These are phyloP conservation scores for Punctularia strigosozonata DNA, from an alignment of 768 basidiomycete genomes.

Conservation along the genomic window DNA sequence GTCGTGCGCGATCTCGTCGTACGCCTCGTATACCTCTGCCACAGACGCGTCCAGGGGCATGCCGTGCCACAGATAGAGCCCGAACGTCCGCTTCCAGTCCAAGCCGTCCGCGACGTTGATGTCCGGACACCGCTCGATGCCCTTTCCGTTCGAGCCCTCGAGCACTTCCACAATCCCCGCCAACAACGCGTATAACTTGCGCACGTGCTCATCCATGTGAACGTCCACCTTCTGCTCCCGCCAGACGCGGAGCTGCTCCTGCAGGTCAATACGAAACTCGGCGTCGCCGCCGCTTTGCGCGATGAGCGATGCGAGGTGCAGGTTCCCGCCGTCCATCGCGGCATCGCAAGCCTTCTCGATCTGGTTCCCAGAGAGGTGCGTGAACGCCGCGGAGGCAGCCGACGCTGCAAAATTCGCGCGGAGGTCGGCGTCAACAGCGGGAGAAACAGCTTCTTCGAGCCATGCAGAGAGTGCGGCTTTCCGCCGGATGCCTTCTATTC, in stretches of 20 bases:
- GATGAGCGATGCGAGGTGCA: slow-evolving; percentile 82
- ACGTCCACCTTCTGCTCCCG: slow-evolving; percentile 60
- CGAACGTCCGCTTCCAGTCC: slow-evolving; percentile 94
- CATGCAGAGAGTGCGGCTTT: slow-evolving; percentile 76
- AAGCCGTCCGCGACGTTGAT: slow-evolving; percentile 57
- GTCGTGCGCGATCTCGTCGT: slow-evolving; percentile 32
- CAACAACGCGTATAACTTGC: slow-evolving; percentile 75
- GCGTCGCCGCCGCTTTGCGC: slow-evolving; percentile 77
- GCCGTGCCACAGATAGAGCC: slow-evolving; percentile 83
- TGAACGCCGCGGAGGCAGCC: slow-evolving; percentile 49
- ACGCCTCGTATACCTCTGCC: slow-evolving; percentile 54
- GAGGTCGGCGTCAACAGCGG: slow-evolving; percentile 63
- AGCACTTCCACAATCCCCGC: slow-evolving; percentile 61
- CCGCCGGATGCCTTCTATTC: slow-evolving; percentile 52
- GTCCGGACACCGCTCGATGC: slow-evolving; percentile 40
- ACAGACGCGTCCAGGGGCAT: slow-evolving; percentile 61
- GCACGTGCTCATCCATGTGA: slow-evolving; percentile 53
- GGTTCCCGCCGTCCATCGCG: slow-evolving; percentile 64
- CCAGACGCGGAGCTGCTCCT: slow-evolving; percentile 75
- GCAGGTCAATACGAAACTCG: slow-evolving; percentile 61
- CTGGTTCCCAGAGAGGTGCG: slow-evolving; percentile 78
- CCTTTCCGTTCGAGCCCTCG: slow-evolving; percentile 39
- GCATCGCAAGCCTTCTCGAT: slow-evolving; percentile 69
- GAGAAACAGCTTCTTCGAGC: slow-evolving; percentile 64
- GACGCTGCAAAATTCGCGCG: slow-evolving; percentile 31